These are phyloP conservation scores for Nannizziopsis arthrosporioides DNA, from an alignment of 2,329 filamentous ascomycete genomes.

Conservation along the genomic window DNA sequence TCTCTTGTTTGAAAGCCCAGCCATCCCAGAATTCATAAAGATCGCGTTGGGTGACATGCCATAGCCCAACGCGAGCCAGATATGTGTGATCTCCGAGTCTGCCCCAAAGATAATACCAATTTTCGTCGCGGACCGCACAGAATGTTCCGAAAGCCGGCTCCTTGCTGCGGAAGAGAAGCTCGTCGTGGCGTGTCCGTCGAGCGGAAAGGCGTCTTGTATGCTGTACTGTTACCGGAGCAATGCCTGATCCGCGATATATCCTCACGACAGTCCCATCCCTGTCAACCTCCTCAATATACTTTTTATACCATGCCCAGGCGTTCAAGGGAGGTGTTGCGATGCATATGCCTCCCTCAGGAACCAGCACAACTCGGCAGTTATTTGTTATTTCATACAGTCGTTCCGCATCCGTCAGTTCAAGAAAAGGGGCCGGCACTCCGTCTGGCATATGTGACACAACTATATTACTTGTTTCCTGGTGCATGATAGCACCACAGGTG, in stretches of 20 bases:
- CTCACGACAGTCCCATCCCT: neutral
- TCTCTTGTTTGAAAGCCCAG: conserved; percentile 9
- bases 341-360: conserved; percentile 10
- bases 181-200: conserved; percentile 5
- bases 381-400: conserved; percentile 3
- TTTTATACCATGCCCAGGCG: conserved; percentile 14
- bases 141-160: conserved; percentile 15
- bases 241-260: conserved; percentile 11
- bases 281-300: conserved; percentile 2
- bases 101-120: conserved; percentile 15
- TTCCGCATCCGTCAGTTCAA: conserved; percentile 11
- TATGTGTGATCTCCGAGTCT: conserved; percentile 11
- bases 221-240: conserved; percentile 9
- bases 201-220: conserved; percentile 5
- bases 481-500: conserved; percentile 6
- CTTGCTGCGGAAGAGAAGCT: conserved; percentile 6
- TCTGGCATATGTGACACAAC: conserved; percentile 5
- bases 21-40: conserved; percentile 15
- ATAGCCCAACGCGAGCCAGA: conserved; percentile 11
- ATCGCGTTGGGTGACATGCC: conserved; percentile 9
- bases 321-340: conserved; percentile 8
- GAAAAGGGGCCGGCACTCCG: conserved; percentile 7
- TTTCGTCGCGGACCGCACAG: conserved; percentile 9
- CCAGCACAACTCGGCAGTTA: conserved; percentile 4
- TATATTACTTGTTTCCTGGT: conserved; percentile 1